These are phyloP conservation scores for Phytophthora rubi DNA, from an alignment of 352 stramenopile genomes.

Conservation along the genomic window DNA sequence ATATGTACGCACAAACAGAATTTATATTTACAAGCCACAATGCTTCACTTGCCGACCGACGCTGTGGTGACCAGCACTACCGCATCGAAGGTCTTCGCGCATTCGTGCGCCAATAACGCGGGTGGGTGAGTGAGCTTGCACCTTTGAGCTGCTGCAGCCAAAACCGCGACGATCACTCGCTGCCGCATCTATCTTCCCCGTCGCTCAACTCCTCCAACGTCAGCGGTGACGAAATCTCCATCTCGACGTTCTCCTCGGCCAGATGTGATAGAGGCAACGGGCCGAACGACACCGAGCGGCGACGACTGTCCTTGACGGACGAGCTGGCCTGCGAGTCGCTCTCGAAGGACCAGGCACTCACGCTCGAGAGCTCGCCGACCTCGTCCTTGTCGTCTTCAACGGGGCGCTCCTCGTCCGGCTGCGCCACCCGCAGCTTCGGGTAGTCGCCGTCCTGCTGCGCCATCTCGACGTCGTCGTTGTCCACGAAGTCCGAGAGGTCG, in stretches of 20 bases:
- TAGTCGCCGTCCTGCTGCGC: slow-evolving; percentile 13
- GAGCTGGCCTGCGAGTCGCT: slow-evolving; percentile 38
- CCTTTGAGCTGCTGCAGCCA: not conserved
- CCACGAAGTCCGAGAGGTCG: slow-evolving; percentile 41
- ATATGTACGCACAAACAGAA: slow-evolving; percentile 6
- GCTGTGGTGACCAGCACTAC: not conserved
- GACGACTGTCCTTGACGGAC: slow-evolving; percentile 29
- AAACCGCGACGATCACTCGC: not conserved
- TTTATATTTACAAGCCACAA: slow-evolving; percentile 12
- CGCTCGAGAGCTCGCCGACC: slow-evolving; percentile 23
- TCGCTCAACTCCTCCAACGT: slow-evolving; percentile 32
- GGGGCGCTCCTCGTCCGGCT: slow-evolving; percentile 1
- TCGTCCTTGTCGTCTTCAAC: slow-evolving; percentile 24
- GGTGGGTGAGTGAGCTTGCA: not conserved
- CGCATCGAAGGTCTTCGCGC: slow-evolving; percentile 1
- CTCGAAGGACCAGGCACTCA: slow-evolving; percentile 38
- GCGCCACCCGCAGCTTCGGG: slow-evolving; percentile 25
- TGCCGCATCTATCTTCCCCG: slow-evolving; percentile 5
- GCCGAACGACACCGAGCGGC: slow-evolving; percentile 41
- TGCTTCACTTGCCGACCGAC: not conserved
- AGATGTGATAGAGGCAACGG: slow-evolving; percentile 24
- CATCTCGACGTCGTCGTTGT: slow-evolving; percentile 36
- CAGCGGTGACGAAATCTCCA: slow-evolving; percentile 4
- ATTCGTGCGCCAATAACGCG: not conserved
- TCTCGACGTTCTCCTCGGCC: slow-evolving; percentile 26